phyloP scores from a whole-genome alignment of 257 asterid species.

The Solanum bukasovii region DNA sequence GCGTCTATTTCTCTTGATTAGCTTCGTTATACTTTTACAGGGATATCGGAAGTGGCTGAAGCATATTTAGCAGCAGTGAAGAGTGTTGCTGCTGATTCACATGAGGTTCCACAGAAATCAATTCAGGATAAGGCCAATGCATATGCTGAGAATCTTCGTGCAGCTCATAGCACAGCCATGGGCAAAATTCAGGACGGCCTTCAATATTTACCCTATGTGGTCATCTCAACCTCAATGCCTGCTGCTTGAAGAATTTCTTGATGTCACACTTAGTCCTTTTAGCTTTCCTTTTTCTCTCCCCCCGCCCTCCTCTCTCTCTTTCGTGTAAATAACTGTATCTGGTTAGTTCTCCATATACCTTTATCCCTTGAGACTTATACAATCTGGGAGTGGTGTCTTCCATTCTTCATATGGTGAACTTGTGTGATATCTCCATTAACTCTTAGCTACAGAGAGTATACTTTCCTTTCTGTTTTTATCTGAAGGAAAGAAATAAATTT shows the following conservation, averaged over 20 bases:
- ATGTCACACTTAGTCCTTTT: background rate
- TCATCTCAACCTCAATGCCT: slow-evolving; percentile 71
- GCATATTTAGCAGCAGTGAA: slow-evolving; percentile 61
- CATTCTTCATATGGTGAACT: background rate
- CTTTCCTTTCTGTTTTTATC: slow-evolving; percentile 33
- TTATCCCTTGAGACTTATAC: background rate
- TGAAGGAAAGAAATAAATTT: slow-evolving; percentile 23
- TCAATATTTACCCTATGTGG: slow-evolving; percentile 51
- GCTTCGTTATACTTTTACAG: slow-evolving; percentile 24
- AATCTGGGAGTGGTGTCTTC: background rate
- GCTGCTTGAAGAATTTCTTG: slow-evolving; percentile 25
- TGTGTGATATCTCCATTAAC: background rate
- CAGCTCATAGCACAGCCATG: slow-evolving; percentile 57
- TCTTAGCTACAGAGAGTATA: background rate
- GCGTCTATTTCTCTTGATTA: background rate
- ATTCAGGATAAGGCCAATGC: slow-evolving; percentile 53
- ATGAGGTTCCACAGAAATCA: slow-evolving; percentile 34
- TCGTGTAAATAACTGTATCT: slow-evolving; percentile 35
- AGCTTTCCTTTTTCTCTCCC: background rate
- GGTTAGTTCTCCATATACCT: background rate
- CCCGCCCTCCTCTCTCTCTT: background rate
- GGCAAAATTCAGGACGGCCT: slow-evolving; percentile 84
- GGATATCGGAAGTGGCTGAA: slow-evolving; percentile 85
- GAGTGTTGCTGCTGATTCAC: slow-evolving; percentile 37
- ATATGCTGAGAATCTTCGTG: slow-evolving; percentile 49